These are phyloP conservation scores for Talaromyces pinophilus DNA, from an alignment of 2,329 filamentous ascomycete genomes.

Conservation along the genomic window DNA sequence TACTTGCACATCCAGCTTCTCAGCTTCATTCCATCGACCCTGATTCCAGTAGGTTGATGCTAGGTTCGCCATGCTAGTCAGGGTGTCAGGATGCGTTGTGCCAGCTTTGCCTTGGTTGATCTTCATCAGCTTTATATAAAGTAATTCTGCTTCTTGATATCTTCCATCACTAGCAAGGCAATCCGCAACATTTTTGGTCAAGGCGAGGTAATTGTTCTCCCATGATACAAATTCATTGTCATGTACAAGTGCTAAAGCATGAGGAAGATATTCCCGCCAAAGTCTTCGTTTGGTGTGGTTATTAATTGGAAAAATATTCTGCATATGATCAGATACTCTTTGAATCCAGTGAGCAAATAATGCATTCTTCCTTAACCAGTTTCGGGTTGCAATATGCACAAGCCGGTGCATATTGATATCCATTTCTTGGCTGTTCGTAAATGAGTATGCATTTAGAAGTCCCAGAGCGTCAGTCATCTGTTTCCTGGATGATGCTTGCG, in stretches of 20 bases:
- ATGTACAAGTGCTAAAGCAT: constrained; percentile 21
- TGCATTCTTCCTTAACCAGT: constrained; percentile 29
- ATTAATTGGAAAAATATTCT: constrained; percentile 19
- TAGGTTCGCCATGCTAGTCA: constrained; percentile 21
- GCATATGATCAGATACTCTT: constrained; percentile 16
- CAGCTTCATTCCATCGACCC: too few species aligned
- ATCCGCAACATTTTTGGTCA: constrained; percentile 7
- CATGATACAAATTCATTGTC: constrained; percentile 4
- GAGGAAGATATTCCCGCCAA: constrained; percentile 29
- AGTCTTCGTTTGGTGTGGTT: constrained; percentile 23
- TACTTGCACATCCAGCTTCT: too few species aligned
- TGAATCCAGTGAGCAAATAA: constrained; percentile 12
- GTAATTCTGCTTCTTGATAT: constrained; percentile 24
- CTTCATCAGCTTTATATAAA: neutral
- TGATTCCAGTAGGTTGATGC: too few species aligned
- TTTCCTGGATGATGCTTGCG: constrained; percentile 13
- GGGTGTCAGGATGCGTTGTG: constrained; percentile 13
- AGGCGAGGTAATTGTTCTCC: constrained; percentile 7
- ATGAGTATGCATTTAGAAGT: neutral
- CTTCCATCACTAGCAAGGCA: constrained; percentile 26
- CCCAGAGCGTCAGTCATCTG: neutral
- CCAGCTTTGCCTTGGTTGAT: neutral
- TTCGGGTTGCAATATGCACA: constrained; percentile 33
- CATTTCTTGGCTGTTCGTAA: constrained; percentile 20
- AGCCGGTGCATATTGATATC: constrained; percentile 34